These are phyloP conservation scores for Chalciporus chontae DNA, from an alignment of 768 basidiomycete species.

Conservation along the genomic window DNA sequence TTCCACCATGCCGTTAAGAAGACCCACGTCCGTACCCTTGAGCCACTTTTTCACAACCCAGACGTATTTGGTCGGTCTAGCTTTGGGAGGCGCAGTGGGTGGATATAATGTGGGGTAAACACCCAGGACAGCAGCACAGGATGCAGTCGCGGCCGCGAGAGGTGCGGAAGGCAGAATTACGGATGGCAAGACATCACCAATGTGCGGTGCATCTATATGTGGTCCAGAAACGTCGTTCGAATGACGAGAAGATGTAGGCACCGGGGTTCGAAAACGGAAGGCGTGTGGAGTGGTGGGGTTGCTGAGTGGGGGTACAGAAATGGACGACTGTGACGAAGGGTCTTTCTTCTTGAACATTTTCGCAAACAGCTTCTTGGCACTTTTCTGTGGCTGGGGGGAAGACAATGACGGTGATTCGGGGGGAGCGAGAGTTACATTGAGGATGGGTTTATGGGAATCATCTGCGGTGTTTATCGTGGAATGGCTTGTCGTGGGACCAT, in stretches of 20 bases:
- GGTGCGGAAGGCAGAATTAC: conserved; percentile 5
- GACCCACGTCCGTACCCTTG: conserved; percentile 49
- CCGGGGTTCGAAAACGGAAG: conserved; percentile 9
- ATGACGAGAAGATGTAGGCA: not conserved
- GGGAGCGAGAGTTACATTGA: conserved; percentile 16
- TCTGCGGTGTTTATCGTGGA: not conserved
- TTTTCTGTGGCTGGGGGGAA: conserved; percentile 30
- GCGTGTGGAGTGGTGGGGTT: conserved; percentile 16
- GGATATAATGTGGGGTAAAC: conserved; percentile 65
- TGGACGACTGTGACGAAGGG: conserved; percentile 13
- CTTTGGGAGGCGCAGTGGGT: conserved; percentile 34
- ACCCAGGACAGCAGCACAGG: conserved; percentile 55
- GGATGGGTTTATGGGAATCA: conserved; percentile 5
- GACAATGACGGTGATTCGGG: conserved; percentile 9
- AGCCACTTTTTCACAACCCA: conserved; percentile 79
- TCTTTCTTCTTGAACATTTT: conserved; percentile 66
- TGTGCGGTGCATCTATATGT: conserved; percentile 5
- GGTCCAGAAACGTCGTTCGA: conserved; percentile 18
- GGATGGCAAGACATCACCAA: conserved; percentile 13
- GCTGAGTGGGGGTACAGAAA: conserved; percentile 27
- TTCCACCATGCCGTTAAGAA: conserved; percentile 44
- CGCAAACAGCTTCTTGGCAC: conserved; percentile 60
- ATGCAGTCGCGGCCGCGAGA: conserved; percentile 13
- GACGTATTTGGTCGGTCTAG: conserved; percentile 52
- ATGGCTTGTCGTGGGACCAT: conserved; percentile 4